phyloP scores from a whole-genome alignment of 148 eudicot species.

The Camellia granthamiana region DNA sequence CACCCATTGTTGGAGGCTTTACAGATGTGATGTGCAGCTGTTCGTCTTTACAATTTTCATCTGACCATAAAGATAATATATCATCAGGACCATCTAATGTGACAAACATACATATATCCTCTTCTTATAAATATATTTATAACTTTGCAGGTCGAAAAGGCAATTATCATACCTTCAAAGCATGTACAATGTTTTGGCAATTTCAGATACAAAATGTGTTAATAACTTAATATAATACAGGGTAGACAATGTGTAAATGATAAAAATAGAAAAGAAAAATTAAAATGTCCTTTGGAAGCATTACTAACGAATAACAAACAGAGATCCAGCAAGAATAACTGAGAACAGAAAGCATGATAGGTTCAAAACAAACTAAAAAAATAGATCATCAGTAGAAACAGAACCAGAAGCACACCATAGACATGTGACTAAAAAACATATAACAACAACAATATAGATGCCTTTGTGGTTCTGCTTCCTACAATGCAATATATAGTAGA shows the following conservation, averaged over 20 bases:
- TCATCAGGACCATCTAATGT: background rate
- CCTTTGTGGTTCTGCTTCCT: background rate
- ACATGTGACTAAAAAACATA: background rate
- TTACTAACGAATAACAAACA: too few species aligned
- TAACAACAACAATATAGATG: background rate
- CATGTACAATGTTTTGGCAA: background rate
- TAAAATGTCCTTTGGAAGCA: too few species aligned
- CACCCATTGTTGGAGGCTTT: background rate
- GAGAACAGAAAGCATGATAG: background rate
- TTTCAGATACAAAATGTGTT: too few species aligned
- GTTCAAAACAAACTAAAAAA: background rate
- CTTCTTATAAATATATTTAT: too few species aligned
- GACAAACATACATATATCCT: background rate
- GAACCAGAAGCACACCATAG: background rate
- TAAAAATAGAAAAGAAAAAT: too few species aligned
- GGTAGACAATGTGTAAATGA: background rate
- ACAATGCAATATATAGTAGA: background rate
- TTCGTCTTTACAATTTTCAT: conserved; percentile 2
- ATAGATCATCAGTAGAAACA: background rate
- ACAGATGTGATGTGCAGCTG: background rate
- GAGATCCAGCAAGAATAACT: background rate
- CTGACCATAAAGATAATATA: background rate
- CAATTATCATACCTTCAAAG: background rate
- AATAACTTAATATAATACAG: too few species aligned
- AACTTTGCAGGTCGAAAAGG: background rate